Evolutionary conservation across 2,329 filamentous ascomycete species (phyloP).

Genomic region (Stylonectria norvegica): DNA sequence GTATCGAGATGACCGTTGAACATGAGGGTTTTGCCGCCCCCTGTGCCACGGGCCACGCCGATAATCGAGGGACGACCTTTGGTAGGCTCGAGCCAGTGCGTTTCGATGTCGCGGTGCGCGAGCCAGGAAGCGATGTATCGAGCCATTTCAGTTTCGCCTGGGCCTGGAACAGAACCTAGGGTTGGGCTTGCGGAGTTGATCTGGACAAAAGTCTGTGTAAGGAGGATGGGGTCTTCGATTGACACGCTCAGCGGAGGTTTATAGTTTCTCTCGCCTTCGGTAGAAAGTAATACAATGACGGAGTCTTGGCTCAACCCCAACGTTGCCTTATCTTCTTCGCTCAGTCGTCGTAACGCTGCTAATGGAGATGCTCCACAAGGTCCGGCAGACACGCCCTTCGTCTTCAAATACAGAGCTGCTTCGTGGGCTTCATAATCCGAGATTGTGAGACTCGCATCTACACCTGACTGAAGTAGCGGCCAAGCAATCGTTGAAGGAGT

Average conservation of each 20-base stretch:
- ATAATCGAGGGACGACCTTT: slow-evolving; percentile 49
- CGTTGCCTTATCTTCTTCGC: slow-evolving; percentile 29
- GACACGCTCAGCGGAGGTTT: slow-evolving; percentile 39
- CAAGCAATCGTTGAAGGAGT: slow-evolving; percentile 65
- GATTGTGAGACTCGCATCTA: slow-evolving; percentile 60
- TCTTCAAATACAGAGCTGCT: slow-evolving; percentile 52
- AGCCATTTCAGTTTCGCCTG: slow-evolving; percentile 45
- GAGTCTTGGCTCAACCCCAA: slow-evolving; percentile 45
- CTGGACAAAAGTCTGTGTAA: slow-evolving; percentile 44
- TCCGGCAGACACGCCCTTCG: slow-evolving; percentile 47
- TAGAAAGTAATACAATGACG: slow-evolving; percentile 63
- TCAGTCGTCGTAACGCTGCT: slow-evolving; percentile 54
- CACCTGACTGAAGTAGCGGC: slow-evolving; percentile 53
- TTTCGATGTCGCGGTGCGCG: slow-evolving; percentile 48
- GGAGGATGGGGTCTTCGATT: slow-evolving; percentile 36
- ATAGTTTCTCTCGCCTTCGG: slow-evolving; percentile 55
- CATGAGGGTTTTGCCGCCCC: slow-evolving; percentile 47
- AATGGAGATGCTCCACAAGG: slow-evolving; percentile 61
- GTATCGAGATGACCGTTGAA: slow-evolving; percentile 54
- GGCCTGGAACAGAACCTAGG: slow-evolving; percentile 38
- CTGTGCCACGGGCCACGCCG: slow-evolving; percentile 44
- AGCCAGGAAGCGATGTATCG: slow-evolving; percentile 49
- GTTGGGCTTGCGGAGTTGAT: slow-evolving; percentile 50
- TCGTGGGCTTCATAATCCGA: slow-evolving; percentile 60
- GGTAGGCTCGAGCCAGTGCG: slow-evolving; percentile 45